Evolutionary conservation across 2,329 filamentous ascomycete genomes (phyloP).

Genomic region (Atkinsonella texensis): DNA sequence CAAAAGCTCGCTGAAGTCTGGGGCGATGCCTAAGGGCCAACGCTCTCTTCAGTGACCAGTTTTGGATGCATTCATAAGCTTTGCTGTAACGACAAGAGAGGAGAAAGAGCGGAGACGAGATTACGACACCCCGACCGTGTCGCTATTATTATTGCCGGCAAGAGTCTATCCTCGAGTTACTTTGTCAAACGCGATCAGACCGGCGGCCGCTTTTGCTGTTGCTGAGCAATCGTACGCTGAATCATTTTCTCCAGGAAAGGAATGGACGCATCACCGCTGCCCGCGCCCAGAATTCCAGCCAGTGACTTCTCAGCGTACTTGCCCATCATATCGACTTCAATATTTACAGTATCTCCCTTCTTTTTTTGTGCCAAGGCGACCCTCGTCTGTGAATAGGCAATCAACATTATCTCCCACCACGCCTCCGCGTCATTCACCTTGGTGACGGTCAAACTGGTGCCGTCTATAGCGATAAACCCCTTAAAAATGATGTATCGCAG

Average conservation of each 20-base stretch:
- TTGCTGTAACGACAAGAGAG: neutral
- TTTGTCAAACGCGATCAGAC: neutral
- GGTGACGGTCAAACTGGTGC: slow-evolving; percentile 87
- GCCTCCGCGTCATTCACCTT: slow-evolving; percentile 66
- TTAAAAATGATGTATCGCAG: slow-evolving; percentile 90
- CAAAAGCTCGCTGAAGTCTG: slow-evolving; percentile 62
- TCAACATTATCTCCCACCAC: slow-evolving; percentile 96
- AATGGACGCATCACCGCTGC: slow-evolving; percentile 36
- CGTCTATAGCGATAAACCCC: slow-evolving; percentile 88
- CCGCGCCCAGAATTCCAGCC: slow-evolving; percentile 51
- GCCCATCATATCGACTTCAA: slow-evolving; percentile 81
- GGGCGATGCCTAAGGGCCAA: slow-evolving; percentile 34
- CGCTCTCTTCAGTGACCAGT: no score
- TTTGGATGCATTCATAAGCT: no score
- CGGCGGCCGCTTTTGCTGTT: slow-evolving; percentile 23
- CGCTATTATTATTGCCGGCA: neutral
- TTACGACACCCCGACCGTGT: neutral
- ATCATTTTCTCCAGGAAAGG: slow-evolving; percentile 61
- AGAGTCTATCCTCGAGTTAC: no score
- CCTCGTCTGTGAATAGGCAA: slow-evolving; percentile 89
- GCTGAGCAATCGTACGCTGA: slow-evolving; percentile 61
- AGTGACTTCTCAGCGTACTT: slow-evolving; percentile 90
- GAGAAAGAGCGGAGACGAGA: neutral
- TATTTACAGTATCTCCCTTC: slow-evolving; percentile 71
- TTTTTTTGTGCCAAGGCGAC: slow-evolving; percentile 72